Evolutionary conservation across 306 rosid species (phyloP).

Genomic region (Purshia tridentata): DNA sequence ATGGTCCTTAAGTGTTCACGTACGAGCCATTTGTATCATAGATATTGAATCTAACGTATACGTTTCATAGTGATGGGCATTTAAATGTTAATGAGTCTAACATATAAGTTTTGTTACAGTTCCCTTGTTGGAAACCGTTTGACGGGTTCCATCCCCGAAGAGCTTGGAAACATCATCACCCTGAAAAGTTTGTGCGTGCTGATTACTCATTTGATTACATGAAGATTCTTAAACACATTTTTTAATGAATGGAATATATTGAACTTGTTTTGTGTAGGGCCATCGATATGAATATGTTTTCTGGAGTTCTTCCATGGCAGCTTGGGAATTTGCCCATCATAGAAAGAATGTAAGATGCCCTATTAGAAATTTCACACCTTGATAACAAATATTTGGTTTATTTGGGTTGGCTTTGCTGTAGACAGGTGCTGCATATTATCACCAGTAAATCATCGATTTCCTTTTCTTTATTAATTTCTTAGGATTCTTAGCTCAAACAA

Average conservation of each 20-base stretch:
- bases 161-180: constrained; percentile 58
- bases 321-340: background rate
- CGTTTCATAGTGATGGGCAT: background rate
- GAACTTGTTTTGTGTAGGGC: constrained; percentile 38
- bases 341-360: background rate
- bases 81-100: background rate
- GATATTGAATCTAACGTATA: no score
- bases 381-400: background rate
- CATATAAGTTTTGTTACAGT: constrained; percentile 32
- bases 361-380: background rate
- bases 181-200: constrained; percentile 62
- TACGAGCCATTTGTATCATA: background rate
- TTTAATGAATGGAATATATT: background rate
- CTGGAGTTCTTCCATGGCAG: constrained; percentile 59
- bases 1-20: no score
- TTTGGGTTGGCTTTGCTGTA: background rate
- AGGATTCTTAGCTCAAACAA: constrained; percentile 66
- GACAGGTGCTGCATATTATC: no score
- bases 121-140: constrained; percentile 62
- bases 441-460: background rate
- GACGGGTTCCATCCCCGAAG: constrained; percentile 67
- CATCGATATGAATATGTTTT: constrained; percentile 57
- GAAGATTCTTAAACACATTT: background rate
- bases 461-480: background rate
- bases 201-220: background rate